Base-by-base conservation (phyloP, 805 yeast species). In the Myxozyma neglecta region DNA sequence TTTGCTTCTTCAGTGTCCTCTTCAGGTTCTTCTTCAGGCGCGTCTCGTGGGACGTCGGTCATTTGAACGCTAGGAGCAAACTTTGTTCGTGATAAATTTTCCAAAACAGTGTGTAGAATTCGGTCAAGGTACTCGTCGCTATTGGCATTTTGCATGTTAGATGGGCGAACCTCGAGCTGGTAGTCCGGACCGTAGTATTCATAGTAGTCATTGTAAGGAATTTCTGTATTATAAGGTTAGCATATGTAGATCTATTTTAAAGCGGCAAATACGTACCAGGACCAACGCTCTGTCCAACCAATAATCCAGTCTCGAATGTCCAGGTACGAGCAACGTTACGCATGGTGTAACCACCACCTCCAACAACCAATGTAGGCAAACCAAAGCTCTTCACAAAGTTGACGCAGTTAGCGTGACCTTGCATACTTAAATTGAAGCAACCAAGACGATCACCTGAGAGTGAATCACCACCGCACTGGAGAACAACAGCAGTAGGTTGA, bases 311-410 rank as follows among this genome's bases (percentile, higher is more conserved):
- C 75, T 93, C 99, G 74, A 88, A 91, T 69, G 97, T 88, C 99
- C 99, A 93, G 37, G 96, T 81, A 68, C 98, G 80, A 44, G 96
- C 87, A 13, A 93, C 99, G 72, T 93, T 93, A 70, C 97, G 81
- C 72, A 96, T 96, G 1, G 99, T 94, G 75, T 93, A 93, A 18
- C 99, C 99, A 63, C 99, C 99, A 56, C 99, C 99, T 24, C 99
- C 99, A 11, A 93, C 78, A 6, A 92, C 96, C 67, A 93, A 77
- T 83, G 90, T 84, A 9, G 98, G 98, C 42, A 92, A 76, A 14
- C 96, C 96, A 75, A 92, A 92, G 45, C 91, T 84, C 75, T 90
- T 90, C 67, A 92, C 86, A 73, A 81, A 93, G 70, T 86, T 87
- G 36, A 93, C 97, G 77, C 98, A 94, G 74, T 90, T 96, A 20